Evolutionary conservation across 1,139 yeast genomes (phyloP), one percentile per base, ranked within the genome.

Genomic region (Nakaseomyces delphensis): DNA sequence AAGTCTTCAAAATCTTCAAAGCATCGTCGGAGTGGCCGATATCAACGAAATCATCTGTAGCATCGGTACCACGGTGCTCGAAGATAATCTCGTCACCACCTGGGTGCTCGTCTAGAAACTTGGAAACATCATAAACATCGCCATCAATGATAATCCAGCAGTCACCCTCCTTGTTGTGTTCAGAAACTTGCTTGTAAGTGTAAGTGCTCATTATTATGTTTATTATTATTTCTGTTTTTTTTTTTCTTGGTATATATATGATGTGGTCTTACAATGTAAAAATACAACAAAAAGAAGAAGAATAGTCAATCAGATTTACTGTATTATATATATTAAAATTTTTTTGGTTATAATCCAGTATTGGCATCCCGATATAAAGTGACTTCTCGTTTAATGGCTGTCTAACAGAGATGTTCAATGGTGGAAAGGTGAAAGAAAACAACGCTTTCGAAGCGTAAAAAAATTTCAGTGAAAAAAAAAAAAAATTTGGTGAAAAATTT

Each of bases 21-120:
- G 98, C 97, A 55, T 89, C 96, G 53, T 89, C 96, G 32, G 97
- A 87, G 67, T 91, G 99, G 33, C 98, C 98, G 59, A 91, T 89
- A 62, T 91, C 98, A 55, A 85, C 87, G 61, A 91, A 91, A 29
- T 95, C 89, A 54, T 80, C 91, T 38, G 98, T 89, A 46, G 96
- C 94, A 64, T 93, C 98, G 45, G 72, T 70, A 52, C 98, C 98
- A 47, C 91, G 97, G 55, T 79, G 76, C 60, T 93, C 98, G 44
- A 83, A 68, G 54, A 91, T 74, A 40, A 91, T 96, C 66, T 93
- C 98, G 66, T 87, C 97, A 61, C 99, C 99, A 70, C 99, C 99
- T 48, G 95, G 95, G 68, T 91, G 99, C 70, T 91, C 97, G 59
- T 89, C 96, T 48, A 89, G 66, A 66, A 89, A 91, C 52, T 71